Base-by-base conservation (phyloP, 2,329 filamentous ascomycete genomes). In the Colletotrichum phormii region DNA sequence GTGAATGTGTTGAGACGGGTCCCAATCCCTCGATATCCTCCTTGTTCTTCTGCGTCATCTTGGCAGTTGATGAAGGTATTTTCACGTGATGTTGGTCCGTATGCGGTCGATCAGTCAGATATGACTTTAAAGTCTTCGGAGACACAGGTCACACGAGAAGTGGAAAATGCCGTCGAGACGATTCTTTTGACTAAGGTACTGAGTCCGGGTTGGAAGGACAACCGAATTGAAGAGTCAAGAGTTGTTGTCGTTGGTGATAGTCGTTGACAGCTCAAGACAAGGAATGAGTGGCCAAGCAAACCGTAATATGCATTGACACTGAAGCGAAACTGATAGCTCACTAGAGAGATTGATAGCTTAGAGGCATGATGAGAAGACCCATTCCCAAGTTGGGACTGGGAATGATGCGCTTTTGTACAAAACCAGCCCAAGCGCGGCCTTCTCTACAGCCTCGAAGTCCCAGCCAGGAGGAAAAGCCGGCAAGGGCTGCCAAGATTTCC, bases 321-420 rank as follows among this genome's bases (percentile, higher is more conserved):
- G 46, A 54, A 26, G 12, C 22, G 37, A 26, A n/a, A 64, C 46
- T n/a, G 49, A 18, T 64, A 53, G 61, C n/a, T 35, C 24, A 26
- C 46, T 26, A 12, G 35, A 49, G 35, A 59, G 55, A 22, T n/a
- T 59, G 53, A 26, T 22, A 54, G 31, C 61, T 18, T 49, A 37
- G 29, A 31, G 58, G 49, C 29, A 51, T 37, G 49, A 59, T 11
- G 18, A 5, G 26, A 64, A 37, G 59, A 29, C 22, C n/a, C 24
- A 55, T n/a, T 49, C n/a, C 33, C 15, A 57, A 22, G 18, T 29
- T 13, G 60, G 54, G 46, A 33, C n/a, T 42, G 71, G 71, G 61
- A 65, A 58, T 22, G 51, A 71, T 31, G 60, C 60, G 66, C 55
- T 70, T 71, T 73, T 73, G 66, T 65, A 72, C 61, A 69, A 70